Evolutionary conservation across 495 filamentous ascomycete species (phyloP).

Genomic region (Zalerion maritima): DNA sequence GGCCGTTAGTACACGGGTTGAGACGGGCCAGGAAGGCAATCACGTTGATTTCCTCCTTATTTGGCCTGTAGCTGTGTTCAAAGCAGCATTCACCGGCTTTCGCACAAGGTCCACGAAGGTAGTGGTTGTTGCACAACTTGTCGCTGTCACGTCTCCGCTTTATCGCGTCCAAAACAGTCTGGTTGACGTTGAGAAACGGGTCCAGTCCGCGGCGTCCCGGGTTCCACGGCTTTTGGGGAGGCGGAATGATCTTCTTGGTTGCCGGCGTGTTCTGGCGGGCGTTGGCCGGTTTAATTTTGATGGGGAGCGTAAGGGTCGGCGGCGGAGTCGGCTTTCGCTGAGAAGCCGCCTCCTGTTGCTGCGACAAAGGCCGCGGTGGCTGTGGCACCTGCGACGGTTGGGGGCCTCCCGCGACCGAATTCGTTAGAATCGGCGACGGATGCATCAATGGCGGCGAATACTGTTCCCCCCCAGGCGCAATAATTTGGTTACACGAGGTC

Average conservation of each 20-base stretch:
- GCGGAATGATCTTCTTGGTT: conserved; percentile 2
- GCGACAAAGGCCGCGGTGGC: conserved; percentile 14
- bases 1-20: conserved; percentile 62
- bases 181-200: conserved; percentile 29
- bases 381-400: conserved; percentile 7
- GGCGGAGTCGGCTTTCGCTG: conserved; percentile 20
- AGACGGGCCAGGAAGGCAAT: conserved; percentile 59
- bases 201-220: conserved; percentile 38
- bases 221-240: conserved; percentile 23
- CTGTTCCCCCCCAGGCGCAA: no score
- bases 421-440: neutral
- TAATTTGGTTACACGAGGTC: no score
- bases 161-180: conserved; percentile 54
- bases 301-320: conserved; percentile 20
- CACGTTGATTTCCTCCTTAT: conserved; percentile 47
- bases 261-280: conserved; percentile 2
- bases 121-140: conserved; percentile 80
- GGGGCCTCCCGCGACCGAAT: conserved; percentile 1
- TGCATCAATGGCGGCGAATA: neutral
- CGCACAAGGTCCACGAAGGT: conserved; percentile 58
- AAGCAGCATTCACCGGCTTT: conserved; percentile 61
- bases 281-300: conserved; percentile 8
- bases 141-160: conserved; percentile 61
- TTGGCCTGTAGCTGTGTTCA: conserved; percentile 57
- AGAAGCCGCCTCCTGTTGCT: conserved; percentile 21